These are phyloP conservation scores for Fraxinus pennsylvanica DNA, from an alignment of 257 asterid genomes.

Conservation along the genomic window DNA sequence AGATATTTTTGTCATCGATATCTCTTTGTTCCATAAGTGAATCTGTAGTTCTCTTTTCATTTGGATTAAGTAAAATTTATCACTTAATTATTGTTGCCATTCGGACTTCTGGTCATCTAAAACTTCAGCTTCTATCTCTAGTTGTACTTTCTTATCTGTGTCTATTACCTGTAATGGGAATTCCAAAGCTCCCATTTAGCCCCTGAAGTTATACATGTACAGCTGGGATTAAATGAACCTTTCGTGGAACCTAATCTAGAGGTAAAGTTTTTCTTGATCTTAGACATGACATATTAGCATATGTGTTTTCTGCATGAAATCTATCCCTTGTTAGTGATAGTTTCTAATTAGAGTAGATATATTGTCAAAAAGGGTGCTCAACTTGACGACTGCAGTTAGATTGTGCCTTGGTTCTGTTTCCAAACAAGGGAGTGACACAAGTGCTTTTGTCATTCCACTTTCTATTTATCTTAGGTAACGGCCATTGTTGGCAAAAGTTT, in stretches of 20 bases:
- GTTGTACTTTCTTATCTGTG: not conserved
- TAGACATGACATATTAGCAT: not conserved
- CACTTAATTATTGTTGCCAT: not conserved
- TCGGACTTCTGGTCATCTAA: not conserved
- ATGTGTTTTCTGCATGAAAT: not conserved
- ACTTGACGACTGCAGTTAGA: not conserved
- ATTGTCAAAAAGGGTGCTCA: not conserved
- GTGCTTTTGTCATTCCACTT: not conserved
- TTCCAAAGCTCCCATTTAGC: not conserved
- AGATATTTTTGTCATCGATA: conserved; percentile 4
- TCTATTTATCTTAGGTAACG: not conserved
- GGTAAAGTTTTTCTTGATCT: not conserved
- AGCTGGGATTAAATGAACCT: not conserved
- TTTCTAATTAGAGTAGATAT: not conserved
- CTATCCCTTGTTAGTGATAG: not conserved
- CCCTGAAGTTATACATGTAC: not conserved
- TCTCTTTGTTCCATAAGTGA: not conserved
- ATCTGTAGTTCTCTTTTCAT: not conserved
- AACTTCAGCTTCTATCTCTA: not conserved
- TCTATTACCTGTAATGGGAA: not conserved
- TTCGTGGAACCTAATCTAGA: not conserved
- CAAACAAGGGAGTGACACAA: not conserved
- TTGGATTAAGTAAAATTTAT: not conserved
- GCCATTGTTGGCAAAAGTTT: not conserved
- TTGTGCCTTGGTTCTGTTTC: not conserved